Evolutionary conservation across 352 stramenopile genomes (phyloP).

Genomic region (Pythium periplocum): DNA sequence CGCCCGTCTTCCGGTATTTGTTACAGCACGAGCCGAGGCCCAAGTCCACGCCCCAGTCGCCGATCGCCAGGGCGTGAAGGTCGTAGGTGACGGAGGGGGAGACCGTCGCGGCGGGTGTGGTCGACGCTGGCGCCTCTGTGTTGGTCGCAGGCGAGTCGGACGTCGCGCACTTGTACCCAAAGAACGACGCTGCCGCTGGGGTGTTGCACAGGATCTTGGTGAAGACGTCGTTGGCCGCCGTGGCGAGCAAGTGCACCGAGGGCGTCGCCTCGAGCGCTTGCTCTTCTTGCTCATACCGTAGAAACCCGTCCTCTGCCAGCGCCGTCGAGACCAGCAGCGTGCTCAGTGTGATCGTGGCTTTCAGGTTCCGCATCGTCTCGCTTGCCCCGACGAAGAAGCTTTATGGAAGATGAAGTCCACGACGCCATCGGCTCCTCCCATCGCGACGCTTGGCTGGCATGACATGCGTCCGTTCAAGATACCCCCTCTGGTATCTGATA

Average conservation of each 20-base stretch:
- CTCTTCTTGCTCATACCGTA: not conserved
- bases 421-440: too few species aligned
- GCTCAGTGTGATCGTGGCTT: not conserved
- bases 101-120: conserved; percentile 20
- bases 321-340: not conserved
- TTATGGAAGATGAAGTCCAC: not conserved
- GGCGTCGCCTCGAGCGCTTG: not conserved
- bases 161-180: conserved; percentile 37
- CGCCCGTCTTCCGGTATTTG: conserved; percentile 55
- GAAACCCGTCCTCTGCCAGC: not conserved
- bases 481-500: too few species aligned
- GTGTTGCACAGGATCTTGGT: conserved; percentile 36
- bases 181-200: conserved; percentile 26
- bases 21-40: conserved; percentile 69
- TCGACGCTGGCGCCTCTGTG: conserved; percentile 1
- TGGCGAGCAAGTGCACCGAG: conserved; percentile 2
- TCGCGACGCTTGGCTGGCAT: conserved; percentile 1
- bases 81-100: conserved; percentile 36
- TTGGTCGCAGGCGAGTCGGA: conserved; percentile 2
- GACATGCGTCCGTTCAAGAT: conserved; percentile 15
- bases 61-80: conserved; percentile 62
- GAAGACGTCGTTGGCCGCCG: conserved; percentile 25
- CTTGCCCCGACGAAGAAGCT: not conserved
- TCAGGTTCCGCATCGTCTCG: too few species aligned
- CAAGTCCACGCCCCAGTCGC: conserved; percentile 61